Evolutionary conservation across 495 filamentous ascomycete species (phyloP).

Genomic region (Hyaloscypha variabilis): DNA sequence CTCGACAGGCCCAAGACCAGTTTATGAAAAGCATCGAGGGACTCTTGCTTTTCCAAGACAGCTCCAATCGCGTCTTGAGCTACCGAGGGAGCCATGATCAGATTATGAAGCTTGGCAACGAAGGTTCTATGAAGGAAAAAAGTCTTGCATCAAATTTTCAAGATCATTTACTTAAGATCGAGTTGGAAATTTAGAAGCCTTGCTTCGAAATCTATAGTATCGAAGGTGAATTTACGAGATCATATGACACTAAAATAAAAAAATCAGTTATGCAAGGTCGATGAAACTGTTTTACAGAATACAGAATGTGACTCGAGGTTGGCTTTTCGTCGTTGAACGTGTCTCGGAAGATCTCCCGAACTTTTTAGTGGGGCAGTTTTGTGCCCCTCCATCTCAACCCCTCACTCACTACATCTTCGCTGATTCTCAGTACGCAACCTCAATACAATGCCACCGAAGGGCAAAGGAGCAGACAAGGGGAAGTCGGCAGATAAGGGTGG

Average conservation of each 20-base stretch:
- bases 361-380: slow-evolving; percentile 6
- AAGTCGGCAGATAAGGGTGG: slow-evolving; percentile 30
- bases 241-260: background rate
- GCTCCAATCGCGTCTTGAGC: slow-evolving; percentile 3
- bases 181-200: background rate
- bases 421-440: background rate
- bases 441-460: slow-evolving; percentile 55
- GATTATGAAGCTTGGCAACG: background rate
- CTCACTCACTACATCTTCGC: background rate
- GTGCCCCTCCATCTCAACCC: background rate
- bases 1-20: slow-evolving; percentile 69
- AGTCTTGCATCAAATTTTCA: background rate
- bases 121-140: background rate
- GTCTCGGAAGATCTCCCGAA: background rate
- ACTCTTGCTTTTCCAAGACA: background rate
- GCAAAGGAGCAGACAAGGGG: slow-evolving; percentile 44
- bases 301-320: background rate
- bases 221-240: background rate
- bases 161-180: background rate
- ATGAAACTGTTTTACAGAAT: background rate
- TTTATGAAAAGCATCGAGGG: slow-evolving; percentile 59
- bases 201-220: background rate
- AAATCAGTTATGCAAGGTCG: background rate
- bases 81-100: slow-evolving; percentile 2
- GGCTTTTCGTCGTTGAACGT: background rate